Evolutionary conservation across 2,329 filamentous ascomycete species (phyloP).

Genomic region (Alternaria panax): DNA sequence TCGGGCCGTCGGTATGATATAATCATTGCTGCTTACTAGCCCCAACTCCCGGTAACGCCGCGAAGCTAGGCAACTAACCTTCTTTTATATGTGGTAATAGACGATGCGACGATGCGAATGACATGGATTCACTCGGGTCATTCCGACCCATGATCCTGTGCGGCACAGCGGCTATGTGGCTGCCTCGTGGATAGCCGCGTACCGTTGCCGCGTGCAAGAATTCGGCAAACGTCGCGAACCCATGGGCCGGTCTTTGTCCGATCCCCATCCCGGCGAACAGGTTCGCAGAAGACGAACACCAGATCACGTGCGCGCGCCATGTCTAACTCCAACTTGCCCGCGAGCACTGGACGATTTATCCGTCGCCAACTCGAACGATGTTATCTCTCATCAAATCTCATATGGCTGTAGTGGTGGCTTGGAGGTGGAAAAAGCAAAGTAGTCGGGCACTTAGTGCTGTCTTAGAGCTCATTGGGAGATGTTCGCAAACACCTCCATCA

Average conservation of each 20-base stretch:
- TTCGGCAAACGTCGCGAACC: slow-evolving; percentile 2
- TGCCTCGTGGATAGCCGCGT: background rate
- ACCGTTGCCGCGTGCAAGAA: no score
- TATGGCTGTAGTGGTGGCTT: background rate
- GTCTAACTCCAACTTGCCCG: background rate
- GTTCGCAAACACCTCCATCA: no score
- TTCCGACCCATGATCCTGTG: background rate
- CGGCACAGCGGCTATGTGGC: background rate
- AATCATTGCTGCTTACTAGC: slow-evolving; percentile 16
- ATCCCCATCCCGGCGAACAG: slow-evolving; percentile 1
- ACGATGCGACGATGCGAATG: background rate
- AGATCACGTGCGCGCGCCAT: background rate
- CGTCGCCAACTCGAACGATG: background rate
- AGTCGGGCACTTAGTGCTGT: background rate
- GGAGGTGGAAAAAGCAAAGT: background rate
- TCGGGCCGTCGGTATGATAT: slow-evolving; percentile 21
- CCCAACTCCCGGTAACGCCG: slow-evolving; percentile 17
- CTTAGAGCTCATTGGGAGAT: no score
- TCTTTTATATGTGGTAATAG: background rate
- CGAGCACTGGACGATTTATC: background rate
- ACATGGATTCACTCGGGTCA: background rate
- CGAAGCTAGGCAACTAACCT: background rate
- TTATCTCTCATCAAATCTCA: background rate
- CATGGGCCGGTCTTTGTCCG: slow-evolving; percentile 10
- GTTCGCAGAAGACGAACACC: background rate